Conservation (phyloP, 169 alveolate genomes). For the Plasmodium inui region DNA sequence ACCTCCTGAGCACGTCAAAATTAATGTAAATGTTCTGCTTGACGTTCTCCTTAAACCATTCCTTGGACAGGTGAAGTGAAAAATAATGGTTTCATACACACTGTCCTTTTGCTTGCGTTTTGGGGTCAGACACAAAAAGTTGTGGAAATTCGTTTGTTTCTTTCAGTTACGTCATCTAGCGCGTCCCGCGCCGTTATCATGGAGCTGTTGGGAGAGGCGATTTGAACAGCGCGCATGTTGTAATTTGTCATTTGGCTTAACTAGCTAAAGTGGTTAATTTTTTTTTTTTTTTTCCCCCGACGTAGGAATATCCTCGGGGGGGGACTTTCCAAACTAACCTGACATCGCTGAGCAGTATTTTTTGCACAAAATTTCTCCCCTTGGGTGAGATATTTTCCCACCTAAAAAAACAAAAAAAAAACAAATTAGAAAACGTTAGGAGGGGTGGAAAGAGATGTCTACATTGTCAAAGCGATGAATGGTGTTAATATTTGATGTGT, state of each 20-base stretch:
- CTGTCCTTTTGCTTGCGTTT: background rate
- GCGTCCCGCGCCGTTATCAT: constrained; percentile 47
- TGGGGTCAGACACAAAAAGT: background rate
- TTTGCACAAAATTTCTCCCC: constrained; percentile 44
- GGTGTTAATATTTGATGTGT: background rate
- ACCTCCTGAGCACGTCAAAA: constrained; percentile 39
- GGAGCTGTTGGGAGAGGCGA: constrained; percentile 10
- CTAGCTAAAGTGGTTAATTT: background rate
- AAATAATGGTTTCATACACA: background rate
- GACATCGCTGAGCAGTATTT: constrained; percentile 22
- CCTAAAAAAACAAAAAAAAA: constrained; percentile 23
- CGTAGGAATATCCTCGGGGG: background rate
- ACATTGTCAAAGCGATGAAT: background rate
- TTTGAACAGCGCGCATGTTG: background rate
- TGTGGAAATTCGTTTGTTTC: background rate
- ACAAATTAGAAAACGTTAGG: background rate
- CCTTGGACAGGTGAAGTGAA: constrained; percentile 17
- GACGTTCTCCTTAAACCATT: constrained; percentile 66
- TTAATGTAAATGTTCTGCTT: constrained; percentile 38
- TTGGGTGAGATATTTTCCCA: constrained; percentile 24
- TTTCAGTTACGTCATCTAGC: constrained; percentile 42
- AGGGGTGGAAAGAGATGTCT: background rate
- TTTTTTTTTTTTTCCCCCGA: background rate
- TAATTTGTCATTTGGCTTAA: background rate
- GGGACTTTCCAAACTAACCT: constrained; percentile 13